Evolutionary conservation across 164 flowering plant genomes (phyloP), one percentile per base, ranked within the genome.

Genomic region (Vitis riparia): DNA sequence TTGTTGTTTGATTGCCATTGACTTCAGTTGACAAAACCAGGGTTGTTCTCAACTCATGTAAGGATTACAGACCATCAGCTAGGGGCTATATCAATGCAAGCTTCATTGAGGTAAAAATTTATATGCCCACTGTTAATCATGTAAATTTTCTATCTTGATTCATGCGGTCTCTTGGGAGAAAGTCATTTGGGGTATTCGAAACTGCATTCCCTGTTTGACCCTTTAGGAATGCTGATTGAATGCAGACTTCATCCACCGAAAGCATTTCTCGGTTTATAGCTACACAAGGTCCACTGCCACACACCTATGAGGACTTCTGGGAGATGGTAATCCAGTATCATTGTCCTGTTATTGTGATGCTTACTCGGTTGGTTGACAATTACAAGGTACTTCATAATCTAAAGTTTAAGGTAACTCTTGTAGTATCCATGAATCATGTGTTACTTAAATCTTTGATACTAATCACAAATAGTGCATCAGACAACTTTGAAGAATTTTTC

Each of bases 251-350:
- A 67, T 71, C 86, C 3, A 69, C 77, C 68, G 91, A 81, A 71
- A 79, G 65, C 49, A 73, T 91, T 65, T 79, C 91, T 71, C 83
- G 70, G 82, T 96, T 91, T 71, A 90, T 96, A 69, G 97, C 99
- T 47, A 93, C 99, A 60, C 99, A 93, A 86, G 98, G 99, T 65
- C 99, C 99, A n/a, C 79, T 91, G n/a, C 97, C 89, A 51, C 83
- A 87, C 68, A 93, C 99, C 37, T 85, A 71, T 79, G 97, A 96
- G 79, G 98, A 96, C 72, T 93, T 96, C 78, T 96, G 99, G 99
- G 91, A 90, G 81, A 96, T 96, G 99, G 83, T 96, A 32, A 68
- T 91, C 60, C 95, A 96, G 77, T 62, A 83, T 65, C 91, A 70
- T 59, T 91, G 95, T 79, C 97, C 98, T 51, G 93, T 81, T 16